Evolutionary conservation across 2,329 filamentous ascomycete species (phyloP).

Genomic region (Juglanconis sp.): DNA sequence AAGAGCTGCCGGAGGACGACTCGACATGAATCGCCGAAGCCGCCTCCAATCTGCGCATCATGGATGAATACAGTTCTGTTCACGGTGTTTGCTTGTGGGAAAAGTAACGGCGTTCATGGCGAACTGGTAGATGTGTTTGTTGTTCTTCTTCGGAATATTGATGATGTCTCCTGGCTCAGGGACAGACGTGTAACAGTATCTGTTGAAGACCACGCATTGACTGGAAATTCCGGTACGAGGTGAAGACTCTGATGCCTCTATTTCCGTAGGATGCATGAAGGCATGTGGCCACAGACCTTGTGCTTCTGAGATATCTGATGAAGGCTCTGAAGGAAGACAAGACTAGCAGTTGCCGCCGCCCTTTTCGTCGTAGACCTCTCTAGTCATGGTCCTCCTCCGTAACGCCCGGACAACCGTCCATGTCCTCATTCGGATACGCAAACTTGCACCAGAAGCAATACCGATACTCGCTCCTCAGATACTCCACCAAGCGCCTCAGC

Average conservation of each 20-base stretch:
- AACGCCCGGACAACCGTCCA: constrained; percentile 87
- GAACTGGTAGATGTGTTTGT: neutral
- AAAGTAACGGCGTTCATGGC: neutral
- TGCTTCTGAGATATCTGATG: neutral
- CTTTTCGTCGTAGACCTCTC: neutral
- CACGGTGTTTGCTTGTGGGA: neutral
- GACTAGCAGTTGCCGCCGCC: no score
- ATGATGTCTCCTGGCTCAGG: no score
- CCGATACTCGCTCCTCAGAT: constrained; percentile 66
- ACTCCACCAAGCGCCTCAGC: constrained; percentile 62
- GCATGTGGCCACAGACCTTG: no score
- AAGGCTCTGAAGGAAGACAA: neutral
- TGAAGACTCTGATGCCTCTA: no score
- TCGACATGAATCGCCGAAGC: neutral
- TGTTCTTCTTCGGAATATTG: no score
- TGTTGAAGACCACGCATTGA: no score
- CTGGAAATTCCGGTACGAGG: no score
- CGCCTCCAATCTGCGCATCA: neutral
- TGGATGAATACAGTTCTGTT: neutral
- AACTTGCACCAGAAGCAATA: constrained; percentile 99
- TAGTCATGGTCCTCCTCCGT: constrained; percentile 79
- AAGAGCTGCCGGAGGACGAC: constrained; percentile 59
- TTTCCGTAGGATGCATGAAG: no score
- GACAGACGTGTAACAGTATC: no score
- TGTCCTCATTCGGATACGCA: constrained; percentile 65